Conservation (phyloP, 2,329 filamentous ascomycete genomes). For the Pseudogymnoascus pannorum region DNA sequence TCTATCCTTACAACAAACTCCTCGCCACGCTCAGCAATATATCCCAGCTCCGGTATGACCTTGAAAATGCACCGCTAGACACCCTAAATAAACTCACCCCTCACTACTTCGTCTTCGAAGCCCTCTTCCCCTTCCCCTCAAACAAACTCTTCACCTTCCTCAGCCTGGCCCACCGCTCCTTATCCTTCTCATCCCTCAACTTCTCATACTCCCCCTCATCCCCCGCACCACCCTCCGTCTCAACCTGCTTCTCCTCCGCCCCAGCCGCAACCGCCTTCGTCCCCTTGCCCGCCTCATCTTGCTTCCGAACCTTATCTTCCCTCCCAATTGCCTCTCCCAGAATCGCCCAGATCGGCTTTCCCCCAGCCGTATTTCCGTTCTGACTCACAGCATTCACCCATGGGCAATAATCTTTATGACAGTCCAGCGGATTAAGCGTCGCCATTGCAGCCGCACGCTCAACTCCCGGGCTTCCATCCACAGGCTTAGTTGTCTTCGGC, state of each 20-base stretch:
- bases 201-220: conserved; percentile 29
- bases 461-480: conserved; percentile 42
- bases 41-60: background rate
- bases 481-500: conserved; percentile 57
- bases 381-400: conserved; percentile 64
- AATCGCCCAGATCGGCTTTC: conserved; percentile 39
- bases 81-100: background rate
- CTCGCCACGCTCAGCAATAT: conserved; percentile 1
- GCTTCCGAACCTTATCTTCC: conserved; percentile 12
- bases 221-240: conserved; percentile 24
- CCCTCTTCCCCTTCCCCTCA: conserved; percentile 54
- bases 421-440: conserved; percentile 58
- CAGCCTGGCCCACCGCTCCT: conserved; percentile 65
- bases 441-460: conserved; percentile 50
- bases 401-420: conserved; percentile 79
- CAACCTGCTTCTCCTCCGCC: conserved; percentile 20
- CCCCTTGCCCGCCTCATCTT: conserved; percentile 8
- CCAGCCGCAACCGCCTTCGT: conserved; percentile 11
- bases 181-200: conserved; percentile 53
- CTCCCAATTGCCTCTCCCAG: conserved; percentile 36
- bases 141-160: conserved; percentile 65
- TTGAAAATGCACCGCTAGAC: background rate
- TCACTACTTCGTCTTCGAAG: conserved; percentile 3
- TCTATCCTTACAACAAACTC: conserved; percentile 8
- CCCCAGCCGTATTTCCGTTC: conserved; percentile 34